Percentiles rank a stretch among this genome's conserved stretches.
Conservation (phyloP, 2,329 filamentous ascomycete species). For the Onygena corvina region DNA sequence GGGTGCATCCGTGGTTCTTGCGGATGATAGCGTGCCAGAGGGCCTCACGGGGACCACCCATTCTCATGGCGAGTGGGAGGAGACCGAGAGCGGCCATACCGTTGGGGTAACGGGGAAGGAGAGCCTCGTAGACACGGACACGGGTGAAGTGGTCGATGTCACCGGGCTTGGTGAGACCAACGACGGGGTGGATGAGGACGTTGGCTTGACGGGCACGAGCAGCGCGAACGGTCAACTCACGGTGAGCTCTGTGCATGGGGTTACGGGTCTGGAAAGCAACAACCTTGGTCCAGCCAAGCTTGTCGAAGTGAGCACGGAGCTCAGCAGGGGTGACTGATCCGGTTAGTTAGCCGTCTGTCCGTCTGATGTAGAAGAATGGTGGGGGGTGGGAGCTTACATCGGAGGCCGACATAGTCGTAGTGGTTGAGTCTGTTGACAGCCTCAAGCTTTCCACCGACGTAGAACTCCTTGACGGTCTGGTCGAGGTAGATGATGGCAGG, state of each 20-base stretch:
- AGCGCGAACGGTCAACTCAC: constrained; percentile 93
- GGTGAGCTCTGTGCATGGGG: constrained; percentile 97
- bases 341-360: neutral
- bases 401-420: constrained; percentile 95
- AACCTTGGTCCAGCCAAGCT: constrained; percentile 95
- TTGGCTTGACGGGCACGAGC: constrained; percentile 94
- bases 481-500: constrained; percentile 86
- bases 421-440: constrained; percentile 91
- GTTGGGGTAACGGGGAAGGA: constrained; percentile 93
- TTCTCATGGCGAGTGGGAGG: constrained; percentile 92
- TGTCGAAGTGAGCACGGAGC: constrained; percentile 93
- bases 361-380: neutral
- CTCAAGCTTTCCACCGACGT: constrained; percentile 91
- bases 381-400: constrained; percentile 54
- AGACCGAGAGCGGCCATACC: constrained; percentile 97
- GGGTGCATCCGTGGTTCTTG: constrained; percentile 97
- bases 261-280: constrained; percentile 99
- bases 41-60: constrained; percentile 95
- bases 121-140: constrained; percentile 94
- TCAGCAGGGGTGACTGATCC: constrained; percentile 74
- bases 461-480: constrained; percentile 69
- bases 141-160: constrained; percentile 99
- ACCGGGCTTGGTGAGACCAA: constrained; percentile 95
- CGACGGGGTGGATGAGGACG: constrained; percentile 96
- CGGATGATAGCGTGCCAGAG: constrained; percentile 99